Evolutionary conservation across 192 early-diverging fungal genomes (phyloP).

Genomic region (Hyaloraphidium curvatum): DNA sequence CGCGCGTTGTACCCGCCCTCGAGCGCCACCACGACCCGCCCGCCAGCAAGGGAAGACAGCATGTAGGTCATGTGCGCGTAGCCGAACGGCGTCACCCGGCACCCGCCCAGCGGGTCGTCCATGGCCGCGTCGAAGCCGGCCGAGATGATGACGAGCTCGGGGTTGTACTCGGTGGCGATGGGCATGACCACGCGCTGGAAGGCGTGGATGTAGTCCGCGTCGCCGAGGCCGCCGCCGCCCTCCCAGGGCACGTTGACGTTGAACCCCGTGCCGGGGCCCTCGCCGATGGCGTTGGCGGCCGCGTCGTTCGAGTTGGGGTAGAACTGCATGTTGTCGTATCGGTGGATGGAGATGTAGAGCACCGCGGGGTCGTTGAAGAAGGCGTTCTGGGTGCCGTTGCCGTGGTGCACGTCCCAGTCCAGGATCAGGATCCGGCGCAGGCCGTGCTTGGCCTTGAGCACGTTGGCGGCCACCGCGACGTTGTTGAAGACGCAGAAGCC

Average conservation of each 20-base stretch:
- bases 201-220: constrained; percentile 74
- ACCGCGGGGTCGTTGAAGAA: constrained; percentile 63
- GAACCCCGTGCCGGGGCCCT: constrained; percentile 29
- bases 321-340: constrained; percentile 55
- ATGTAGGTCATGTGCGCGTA: constrained; percentile 77
- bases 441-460: constrained; percentile 25
- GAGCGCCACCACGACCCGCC: constrained; percentile 56
- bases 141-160: constrained; percentile 63
- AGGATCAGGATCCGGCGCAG: constrained; percentile 52
- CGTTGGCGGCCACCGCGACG: constrained; percentile 59
- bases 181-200: constrained; percentile 65
- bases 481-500: constrained; percentile 87
- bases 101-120: constrained; percentile 68
- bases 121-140: constrained; percentile 79
- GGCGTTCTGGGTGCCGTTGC: constrained; percentile 72
- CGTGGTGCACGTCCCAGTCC: constrained; percentile 94
- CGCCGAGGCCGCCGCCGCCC: constrained; percentile 42
- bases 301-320: constrained; percentile 49
- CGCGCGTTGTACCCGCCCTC: constrained; percentile 82
- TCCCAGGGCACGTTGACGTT: constrained; percentile 85
- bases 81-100: constrained; percentile 53
- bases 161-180: constrained; percentile 58
- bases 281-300: constrained; percentile 33
- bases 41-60: constrained; percentile 44
- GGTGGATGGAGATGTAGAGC: constrained; percentile 73